Evolutionary conservation across 2,329 filamentous ascomycete species (phyloP).

Genomic region (Lecanicillium sp.): DNA sequence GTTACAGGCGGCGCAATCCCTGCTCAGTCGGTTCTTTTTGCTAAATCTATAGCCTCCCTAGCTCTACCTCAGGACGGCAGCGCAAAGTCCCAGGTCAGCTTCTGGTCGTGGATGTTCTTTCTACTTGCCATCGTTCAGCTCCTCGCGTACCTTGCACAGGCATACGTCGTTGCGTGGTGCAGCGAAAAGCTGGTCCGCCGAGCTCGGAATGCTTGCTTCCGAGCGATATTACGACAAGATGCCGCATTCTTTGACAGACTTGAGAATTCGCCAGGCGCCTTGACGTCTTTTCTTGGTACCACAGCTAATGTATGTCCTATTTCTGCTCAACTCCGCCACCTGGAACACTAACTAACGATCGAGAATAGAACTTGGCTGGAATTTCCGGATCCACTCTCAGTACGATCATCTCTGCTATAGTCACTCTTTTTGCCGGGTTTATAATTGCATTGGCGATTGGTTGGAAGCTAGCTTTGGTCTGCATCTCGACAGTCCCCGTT

Average conservation of each 20-base stretch:
- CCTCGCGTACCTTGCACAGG: constrained; percentile 25
- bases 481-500: constrained; percentile 24
- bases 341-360: constrained; percentile 1
- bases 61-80: constrained; percentile 3
- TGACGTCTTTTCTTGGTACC: constrained; percentile 21
- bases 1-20: constrained; percentile 23
- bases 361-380: constrained; percentile 1
- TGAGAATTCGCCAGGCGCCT: constrained; percentile 18
- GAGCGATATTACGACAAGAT: constrained; percentile 28
- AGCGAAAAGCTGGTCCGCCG: constrained; percentile 16
- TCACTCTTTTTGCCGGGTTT: background rate
- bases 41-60: constrained; percentile 21
- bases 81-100: constrained; percentile 27
- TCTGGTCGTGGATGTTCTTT: constrained; percentile 45
- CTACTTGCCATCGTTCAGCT: constrained; percentile 34
- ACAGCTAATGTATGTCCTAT: background rate
- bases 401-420: background rate
- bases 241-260: constrained; percentile 28
- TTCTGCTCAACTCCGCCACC: background rate
- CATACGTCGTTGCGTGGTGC: constrained; percentile 19
- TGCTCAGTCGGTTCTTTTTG: constrained; percentile 24
- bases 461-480: constrained; percentile 25
- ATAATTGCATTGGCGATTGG: constrained; percentile 17
- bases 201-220: constrained; percentile 7
- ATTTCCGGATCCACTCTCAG: constrained; percentile 12